Percentiles rank a stretch among this genome's conserved stretches.
Evolutionary conservation across 306 rosid genomes (phyloP).

Genomic region (Hippophae rhamnoides): DNA sequence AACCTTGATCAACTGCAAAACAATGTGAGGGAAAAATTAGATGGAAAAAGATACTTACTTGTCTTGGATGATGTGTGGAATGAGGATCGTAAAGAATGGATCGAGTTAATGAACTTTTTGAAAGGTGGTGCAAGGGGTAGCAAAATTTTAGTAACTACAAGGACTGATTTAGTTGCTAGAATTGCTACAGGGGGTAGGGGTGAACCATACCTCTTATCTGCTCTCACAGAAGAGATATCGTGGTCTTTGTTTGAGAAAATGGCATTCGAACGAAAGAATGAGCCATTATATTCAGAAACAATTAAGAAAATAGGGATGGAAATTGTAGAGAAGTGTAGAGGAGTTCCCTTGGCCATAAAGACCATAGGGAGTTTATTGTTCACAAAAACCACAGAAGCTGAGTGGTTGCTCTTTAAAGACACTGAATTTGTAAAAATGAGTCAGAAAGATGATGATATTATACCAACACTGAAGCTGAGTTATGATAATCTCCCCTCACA

Average conservation of each 20-base stretch:
- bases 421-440: neutral
- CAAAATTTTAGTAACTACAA: slow-evolving; percentile 1
- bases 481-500: neutral
- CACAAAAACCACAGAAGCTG: neutral
- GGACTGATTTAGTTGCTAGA: neutral
- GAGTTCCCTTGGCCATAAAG: slow-evolving; percentile 12
- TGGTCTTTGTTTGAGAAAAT: slow-evolving; percentile 10
- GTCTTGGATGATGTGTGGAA: slow-evolving; percentile 2
- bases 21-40: neutral
- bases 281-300: neutral
- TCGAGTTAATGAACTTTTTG: neutral
- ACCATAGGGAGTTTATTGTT: neutral
- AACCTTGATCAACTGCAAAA: neutral
- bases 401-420: slow-evolving; percentile 1
- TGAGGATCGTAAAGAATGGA: neutral
- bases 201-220: neutral
- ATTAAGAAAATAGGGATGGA: slow-evolving; percentile 4
- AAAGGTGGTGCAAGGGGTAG: neutral
- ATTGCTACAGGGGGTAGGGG: neutral
- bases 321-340: slow-evolving; percentile 15
- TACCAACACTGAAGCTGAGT: neutral
- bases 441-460: neutral
- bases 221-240: neutral
- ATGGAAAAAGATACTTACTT: neutral
- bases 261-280: neutral